Evolutionary conservation across 2,329 filamentous ascomycete genomes (phyloP).

Genomic region (Lasiodiplodia gonubiensis): DNA sequence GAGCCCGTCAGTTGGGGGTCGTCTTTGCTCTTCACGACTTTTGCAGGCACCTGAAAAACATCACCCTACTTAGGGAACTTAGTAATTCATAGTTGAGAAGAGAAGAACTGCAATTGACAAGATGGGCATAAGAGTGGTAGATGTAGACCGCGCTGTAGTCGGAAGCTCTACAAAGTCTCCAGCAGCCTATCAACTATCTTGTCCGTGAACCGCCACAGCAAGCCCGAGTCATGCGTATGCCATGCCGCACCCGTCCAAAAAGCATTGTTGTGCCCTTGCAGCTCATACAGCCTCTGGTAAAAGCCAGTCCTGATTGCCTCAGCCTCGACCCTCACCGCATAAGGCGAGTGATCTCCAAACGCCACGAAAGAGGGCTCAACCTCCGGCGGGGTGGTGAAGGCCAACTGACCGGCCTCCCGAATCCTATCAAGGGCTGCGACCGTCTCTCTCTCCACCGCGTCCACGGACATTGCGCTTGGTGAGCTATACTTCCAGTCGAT

Average conservation of each 20-base stretch:
- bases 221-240: constrained; percentile 39
- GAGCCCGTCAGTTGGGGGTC: no score
- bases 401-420: not conserved
- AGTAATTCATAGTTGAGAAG: no score
- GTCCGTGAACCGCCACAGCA: constrained; percentile 42
- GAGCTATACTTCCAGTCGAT: constrained; percentile 33
- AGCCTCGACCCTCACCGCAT: constrained; percentile 30
- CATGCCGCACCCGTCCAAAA: constrained; percentile 40
- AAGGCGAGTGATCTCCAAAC: constrained; percentile 37
- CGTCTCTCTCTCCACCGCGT: not conserved
- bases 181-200: not conserved
- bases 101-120: no score
- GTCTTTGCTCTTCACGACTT: no score
- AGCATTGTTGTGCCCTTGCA: constrained; percentile 37
- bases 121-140: no score
- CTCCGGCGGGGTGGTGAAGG: constrained; percentile 1
- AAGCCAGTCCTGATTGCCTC: constrained; percentile 37
- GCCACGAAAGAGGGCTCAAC: constrained; percentile 32
- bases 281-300: constrained; percentile 34
- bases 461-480: not conserved
- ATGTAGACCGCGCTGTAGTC: no score
- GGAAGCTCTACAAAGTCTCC: not conserved
- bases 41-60: no score
- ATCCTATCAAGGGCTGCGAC: not conserved
- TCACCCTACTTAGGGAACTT: no score